Conservation (phyloP, 2,329 filamentous ascomycete species). For the Byssothecium circinans region DNA sequence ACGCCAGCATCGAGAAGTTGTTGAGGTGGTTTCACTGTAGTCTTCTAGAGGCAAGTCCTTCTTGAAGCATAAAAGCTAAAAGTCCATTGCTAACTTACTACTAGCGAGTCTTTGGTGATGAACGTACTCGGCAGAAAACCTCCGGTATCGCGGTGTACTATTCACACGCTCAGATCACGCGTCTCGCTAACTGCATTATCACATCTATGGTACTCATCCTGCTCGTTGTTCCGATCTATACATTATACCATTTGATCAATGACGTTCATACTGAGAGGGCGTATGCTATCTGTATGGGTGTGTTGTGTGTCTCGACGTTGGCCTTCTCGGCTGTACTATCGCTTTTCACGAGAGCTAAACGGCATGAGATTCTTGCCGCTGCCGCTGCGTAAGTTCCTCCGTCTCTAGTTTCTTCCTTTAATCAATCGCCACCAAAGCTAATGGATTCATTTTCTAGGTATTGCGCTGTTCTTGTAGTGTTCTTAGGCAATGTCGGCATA, state of each 20-base stretch:
- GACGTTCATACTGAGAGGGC: constrained; percentile 10
- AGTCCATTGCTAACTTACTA: not conserved
- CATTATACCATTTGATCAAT: constrained; percentile 26
- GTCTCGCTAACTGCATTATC: constrained; percentile 24
- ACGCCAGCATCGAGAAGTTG: constrained; percentile 35
- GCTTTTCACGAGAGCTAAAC: constrained; percentile 20
- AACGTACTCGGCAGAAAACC: constrained; percentile 9
- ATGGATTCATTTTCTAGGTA: no score
- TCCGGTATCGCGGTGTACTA: constrained; percentile 22
- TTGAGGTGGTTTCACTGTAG: constrained; percentile 16
- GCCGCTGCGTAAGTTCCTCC: constrained; percentile 20
- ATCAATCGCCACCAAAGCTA: no score
- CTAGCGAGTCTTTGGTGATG: constrained; percentile 6
- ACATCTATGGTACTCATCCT: constrained; percentile 26
- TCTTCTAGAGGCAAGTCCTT: constrained; percentile 9
- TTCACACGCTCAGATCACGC: constrained; percentile 17
- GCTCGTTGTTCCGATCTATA: constrained; percentile 29
- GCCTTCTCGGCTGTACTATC: constrained; percentile 22
- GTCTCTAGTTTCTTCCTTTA: no score
- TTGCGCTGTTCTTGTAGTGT: constrained; percentile 27
- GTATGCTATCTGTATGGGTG: constrained; percentile 26
- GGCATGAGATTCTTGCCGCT: constrained; percentile 29
- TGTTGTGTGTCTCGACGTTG: constrained; percentile 37
- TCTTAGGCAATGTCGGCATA: constrained; percentile 13
- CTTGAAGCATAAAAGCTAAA: not conserved